Conservation (phyloP, 192 early-diverging fungal species). For the Chytriomyces sp. region DNA sequence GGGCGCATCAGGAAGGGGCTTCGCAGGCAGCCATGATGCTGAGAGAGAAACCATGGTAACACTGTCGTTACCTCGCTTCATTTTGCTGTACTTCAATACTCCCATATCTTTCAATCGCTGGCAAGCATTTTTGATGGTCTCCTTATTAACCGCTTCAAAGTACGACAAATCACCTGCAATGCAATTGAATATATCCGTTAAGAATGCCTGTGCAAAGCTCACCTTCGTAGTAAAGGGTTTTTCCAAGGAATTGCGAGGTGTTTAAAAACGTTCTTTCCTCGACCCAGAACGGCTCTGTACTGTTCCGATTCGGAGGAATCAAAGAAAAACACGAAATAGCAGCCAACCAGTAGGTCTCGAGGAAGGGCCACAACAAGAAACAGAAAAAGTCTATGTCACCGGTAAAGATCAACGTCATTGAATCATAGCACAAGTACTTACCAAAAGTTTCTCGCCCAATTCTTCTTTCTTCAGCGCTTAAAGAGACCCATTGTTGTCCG, state of each 20-base stretch:
- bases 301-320: constrained; percentile 27
- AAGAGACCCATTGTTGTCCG: constrained; percentile 40
- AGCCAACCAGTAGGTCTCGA: constrained; percentile 86
- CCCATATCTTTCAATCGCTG: constrained; percentile 69
- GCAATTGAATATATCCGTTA: not conserved
- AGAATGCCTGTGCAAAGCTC: constrained; percentile 21
- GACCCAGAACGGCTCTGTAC: constrained; percentile 56
- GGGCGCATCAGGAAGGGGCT: constrained; percentile 40
- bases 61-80: constrained; percentile 14
- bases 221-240: constrained; percentile 84
- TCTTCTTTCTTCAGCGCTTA: constrained; percentile 46
- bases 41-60: constrained; percentile 47
- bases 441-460: constrained; percentile 58
- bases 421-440: constrained; percentile 17
- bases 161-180: constrained; percentile 59
- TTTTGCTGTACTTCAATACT: constrained; percentile 57
- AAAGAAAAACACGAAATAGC: constrained; percentile 57
- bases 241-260: constrained; percentile 73
- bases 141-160: constrained; percentile 84
- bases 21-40: constrained; percentile 31
- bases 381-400: constrained; percentile 69
- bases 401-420: not conserved
- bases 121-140: constrained; percentile 79
- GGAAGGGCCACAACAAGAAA: constrained; percentile 85
- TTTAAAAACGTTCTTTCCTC: constrained; percentile 72